Conservation (phyloP, 768 basidiomycete genomes). For the Tylopilus vinaceipallidus region DNA sequence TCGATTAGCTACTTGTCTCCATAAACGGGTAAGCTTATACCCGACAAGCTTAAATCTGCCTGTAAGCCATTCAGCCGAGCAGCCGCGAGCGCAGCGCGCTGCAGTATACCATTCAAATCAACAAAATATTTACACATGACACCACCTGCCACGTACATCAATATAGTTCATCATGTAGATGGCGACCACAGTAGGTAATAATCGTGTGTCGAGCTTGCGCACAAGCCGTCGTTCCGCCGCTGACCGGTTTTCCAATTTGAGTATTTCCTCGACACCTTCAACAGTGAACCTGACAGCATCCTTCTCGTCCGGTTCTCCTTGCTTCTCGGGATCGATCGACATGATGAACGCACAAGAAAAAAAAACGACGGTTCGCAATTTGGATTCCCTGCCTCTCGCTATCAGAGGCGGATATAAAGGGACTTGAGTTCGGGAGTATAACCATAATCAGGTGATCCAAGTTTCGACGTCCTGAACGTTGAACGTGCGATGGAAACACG, state of each 20-base stretch:
- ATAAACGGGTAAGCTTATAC: slow-evolving; percentile 21
- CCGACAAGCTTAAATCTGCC: slow-evolving; percentile 45
- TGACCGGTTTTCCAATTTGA: slow-evolving; percentile 7
- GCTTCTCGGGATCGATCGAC: slow-evolving; percentile 16
- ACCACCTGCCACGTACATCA: slow-evolving; percentile 41
- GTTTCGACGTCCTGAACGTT: neutral
- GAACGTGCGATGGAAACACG: neutral
- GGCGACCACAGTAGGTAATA: slow-evolving; percentile 56
- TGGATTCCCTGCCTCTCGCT: neutral
- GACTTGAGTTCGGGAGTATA: neutral
- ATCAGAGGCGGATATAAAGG: neutral
- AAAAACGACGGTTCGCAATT: neutral
- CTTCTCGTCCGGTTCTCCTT: slow-evolving; percentile 5
- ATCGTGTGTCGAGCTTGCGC: slow-evolving; percentile 52
- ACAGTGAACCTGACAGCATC: neutral
- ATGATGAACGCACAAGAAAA: slow-evolving; percentile 6
- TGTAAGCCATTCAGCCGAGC: slow-evolving; percentile 52
- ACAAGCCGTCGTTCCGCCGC: slow-evolving; percentile 38
- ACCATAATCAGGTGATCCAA: neutral
- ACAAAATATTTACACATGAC: neutral
- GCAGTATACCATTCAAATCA: neutral
- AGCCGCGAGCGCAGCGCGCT: slow-evolving; percentile 52
- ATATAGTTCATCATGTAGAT: slow-evolving; percentile 71
- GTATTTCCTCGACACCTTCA: neutral
- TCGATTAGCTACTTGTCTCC: neutral